These are phyloP conservation scores for Quercus wislizeni DNA, from an alignment of 306 rosid genomes.

Conservation along the genomic window DNA sequence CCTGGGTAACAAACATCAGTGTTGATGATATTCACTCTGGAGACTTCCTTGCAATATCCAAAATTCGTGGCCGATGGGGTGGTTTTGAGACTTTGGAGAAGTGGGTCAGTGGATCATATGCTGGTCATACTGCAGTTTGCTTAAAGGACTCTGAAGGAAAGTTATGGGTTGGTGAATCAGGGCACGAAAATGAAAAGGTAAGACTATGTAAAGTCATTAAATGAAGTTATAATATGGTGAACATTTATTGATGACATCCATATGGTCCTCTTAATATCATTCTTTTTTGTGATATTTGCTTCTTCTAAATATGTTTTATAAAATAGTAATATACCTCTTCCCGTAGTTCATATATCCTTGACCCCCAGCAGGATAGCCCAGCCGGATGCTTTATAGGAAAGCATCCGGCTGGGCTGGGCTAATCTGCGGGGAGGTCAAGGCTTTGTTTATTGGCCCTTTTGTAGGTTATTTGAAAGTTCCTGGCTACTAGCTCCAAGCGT, in stretches of 20 bases:
- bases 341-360: background rate
- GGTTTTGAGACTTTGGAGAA: conserved; percentile 92
- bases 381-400: too few species aligned
- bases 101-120: conserved; percentile 96
- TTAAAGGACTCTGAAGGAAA: conserved; percentile 85
- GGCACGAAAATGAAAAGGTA: conserved; percentile 85
- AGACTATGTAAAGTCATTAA: conserved; percentile 12
- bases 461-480: background rate
- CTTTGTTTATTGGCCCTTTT: background rate
- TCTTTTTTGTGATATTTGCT: background rate
- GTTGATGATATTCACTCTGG: conserved; percentile 87
- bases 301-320: background rate
- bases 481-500: background rate
- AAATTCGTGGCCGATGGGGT: conserved; percentile 98
- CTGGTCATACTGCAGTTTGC: conserved; percentile 94
- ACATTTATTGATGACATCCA: background rate
- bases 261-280: background rate
- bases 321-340: background rate
- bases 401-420: too few species aligned
- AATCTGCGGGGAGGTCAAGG: background rate
- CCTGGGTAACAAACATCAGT: conserved; percentile 76
- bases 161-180: conserved; percentile 97
- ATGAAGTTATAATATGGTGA: background rate
- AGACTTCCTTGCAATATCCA: conserved; percentile 92
- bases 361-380: too few species aligned